These are phyloP conservation scores for Cephalotrichum gorgonifer DNA, from an alignment of 2,329 filamentous ascomycete genomes.

Conservation along the genomic window DNA sequence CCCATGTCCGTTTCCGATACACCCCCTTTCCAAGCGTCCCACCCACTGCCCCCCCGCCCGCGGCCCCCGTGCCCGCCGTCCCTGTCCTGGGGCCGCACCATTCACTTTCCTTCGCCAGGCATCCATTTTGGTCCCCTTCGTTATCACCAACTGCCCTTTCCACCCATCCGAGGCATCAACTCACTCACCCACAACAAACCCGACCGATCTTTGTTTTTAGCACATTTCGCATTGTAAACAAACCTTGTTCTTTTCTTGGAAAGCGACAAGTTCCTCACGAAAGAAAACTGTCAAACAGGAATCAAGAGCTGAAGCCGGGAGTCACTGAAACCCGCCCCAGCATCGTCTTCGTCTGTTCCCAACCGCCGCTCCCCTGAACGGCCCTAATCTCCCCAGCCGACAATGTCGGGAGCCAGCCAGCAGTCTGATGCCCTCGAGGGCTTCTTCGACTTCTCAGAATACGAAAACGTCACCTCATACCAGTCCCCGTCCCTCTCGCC, in stretches of 20 bases:
- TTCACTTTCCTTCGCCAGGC: constrained; percentile 6
- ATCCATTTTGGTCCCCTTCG: constrained; percentile 1
- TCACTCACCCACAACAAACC: neutral
- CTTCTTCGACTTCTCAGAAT: constrained; percentile 51
- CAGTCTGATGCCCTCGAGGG: constrained; percentile 44
- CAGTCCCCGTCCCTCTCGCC: constrained; percentile 53
- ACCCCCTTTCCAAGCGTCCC: neutral
- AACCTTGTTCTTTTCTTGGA: neutral
- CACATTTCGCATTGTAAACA: neutral
- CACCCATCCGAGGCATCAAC: constrained; percentile 1
- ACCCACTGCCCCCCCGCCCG: neutral
- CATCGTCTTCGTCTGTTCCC: neutral
- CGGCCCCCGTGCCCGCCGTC: neutral
- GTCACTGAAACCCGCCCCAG: neutral
- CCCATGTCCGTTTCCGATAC: neutral
- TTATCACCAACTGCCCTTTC: constrained; percentile 3
- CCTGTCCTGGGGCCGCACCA: neutral
- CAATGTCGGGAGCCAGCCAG: constrained; percentile 29
- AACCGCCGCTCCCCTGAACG: neutral
- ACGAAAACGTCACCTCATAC: constrained; percentile 46
- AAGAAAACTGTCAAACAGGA: too few relatives aligned
- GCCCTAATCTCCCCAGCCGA: constrained; percentile 2
- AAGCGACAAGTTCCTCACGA: too few relatives aligned
- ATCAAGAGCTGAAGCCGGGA: neutral
- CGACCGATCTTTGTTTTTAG: neutral